Evolutionary conservation across 2,329 filamentous ascomycete genomes (phyloP).

Genomic region (Aureobasidium namibiae): DNA sequence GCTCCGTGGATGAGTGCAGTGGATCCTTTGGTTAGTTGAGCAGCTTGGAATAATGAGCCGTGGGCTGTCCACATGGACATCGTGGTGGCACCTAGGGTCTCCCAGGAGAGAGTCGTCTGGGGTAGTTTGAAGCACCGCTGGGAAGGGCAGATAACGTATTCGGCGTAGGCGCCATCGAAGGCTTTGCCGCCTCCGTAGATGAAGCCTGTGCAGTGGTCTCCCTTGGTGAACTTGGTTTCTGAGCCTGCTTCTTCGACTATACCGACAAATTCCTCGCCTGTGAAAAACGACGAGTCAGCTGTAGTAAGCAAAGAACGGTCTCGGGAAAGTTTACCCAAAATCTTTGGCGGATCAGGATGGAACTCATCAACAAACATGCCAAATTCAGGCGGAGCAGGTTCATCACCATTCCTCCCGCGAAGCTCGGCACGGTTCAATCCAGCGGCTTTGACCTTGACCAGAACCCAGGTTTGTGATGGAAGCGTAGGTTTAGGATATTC

Average conservation of each 20-base stretch:
- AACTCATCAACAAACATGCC: slow-evolving; percentile 9
- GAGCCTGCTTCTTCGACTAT: slow-evolving; percentile 7
- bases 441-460: slow-evolving; percentile 3
- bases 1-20: slow-evolving; percentile 10
- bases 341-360: slow-evolving; percentile 11
- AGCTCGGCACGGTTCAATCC: slow-evolving; percentile 13
- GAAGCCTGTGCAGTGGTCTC: slow-evolving; percentile 1
- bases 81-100: not conserved
- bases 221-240: slow-evolving; percentile 2
- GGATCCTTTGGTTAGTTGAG: not conserved
- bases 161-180: slow-evolving; percentile 11
- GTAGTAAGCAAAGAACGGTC: fast-evolving
- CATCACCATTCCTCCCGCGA: not conserved
- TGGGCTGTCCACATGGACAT: slow-evolving; percentile 12
- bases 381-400: slow-evolving; percentile 9
- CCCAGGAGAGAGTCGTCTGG: slow-evolving; percentile 5
- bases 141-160: slow-evolving; percentile 10
- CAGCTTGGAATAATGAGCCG: slow-evolving; percentile 2
- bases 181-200: slow-evolving; percentile 13
- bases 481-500: slow-evolving; percentile 5
- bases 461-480: slow-evolving; percentile 1
- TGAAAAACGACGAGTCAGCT: not conserved
- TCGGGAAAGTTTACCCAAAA: not conserved
- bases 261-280: slow-evolving; percentile 13
- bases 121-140: slow-evolving; percentile 2